These are phyloP conservation scores for Lentinula sp. DNA, from an alignment of 768 basidiomycete species.

Conservation along the genomic window DNA sequence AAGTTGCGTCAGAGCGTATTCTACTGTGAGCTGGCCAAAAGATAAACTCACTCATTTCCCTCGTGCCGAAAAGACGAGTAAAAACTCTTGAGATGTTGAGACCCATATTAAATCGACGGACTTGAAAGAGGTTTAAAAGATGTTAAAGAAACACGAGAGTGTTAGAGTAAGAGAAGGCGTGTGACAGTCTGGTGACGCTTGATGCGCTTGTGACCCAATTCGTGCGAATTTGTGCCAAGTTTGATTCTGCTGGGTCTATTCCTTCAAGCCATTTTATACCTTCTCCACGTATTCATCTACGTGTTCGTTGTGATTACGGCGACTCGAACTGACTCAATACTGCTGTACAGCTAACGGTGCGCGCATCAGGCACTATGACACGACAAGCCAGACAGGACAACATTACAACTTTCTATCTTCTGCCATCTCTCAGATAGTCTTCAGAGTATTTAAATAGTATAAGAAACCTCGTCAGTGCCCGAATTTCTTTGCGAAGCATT, in stretches of 20 bases:
- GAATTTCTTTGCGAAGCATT: too few relatives aligned
- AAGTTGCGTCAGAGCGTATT: constrained; percentile 18
- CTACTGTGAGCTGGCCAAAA: constrained; percentile 23
- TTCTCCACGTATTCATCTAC: background rate
- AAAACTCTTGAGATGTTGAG: constrained; percentile 71
- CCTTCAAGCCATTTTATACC: constrained; percentile 8
- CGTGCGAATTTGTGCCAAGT: background rate
- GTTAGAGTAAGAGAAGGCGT: constrained; percentile 16
- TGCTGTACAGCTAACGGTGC: background rate
- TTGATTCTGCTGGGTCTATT: background rate
- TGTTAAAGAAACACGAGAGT: constrained; percentile 15
- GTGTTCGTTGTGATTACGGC: background rate
- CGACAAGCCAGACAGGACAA: background rate
- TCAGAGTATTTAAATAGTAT: too few relatives aligned
- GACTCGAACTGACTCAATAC: background rate
- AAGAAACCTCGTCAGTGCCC: too few relatives aligned
- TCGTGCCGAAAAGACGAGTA: constrained; percentile 90
- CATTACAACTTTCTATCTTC: background rate
- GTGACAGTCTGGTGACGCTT: background rate
- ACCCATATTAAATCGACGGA: constrained; percentile 56
- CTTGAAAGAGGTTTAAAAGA: constrained; percentile 15
- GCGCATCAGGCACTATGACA: background rate
- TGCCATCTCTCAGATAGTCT: too few relatives aligned
- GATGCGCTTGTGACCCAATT: background rate
- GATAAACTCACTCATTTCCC: constrained; percentile 90